These are phyloP conservation scores for Candida sonorensis DNA, from an alignment of 805 yeast genomes.

Conservation along the genomic window DNA sequence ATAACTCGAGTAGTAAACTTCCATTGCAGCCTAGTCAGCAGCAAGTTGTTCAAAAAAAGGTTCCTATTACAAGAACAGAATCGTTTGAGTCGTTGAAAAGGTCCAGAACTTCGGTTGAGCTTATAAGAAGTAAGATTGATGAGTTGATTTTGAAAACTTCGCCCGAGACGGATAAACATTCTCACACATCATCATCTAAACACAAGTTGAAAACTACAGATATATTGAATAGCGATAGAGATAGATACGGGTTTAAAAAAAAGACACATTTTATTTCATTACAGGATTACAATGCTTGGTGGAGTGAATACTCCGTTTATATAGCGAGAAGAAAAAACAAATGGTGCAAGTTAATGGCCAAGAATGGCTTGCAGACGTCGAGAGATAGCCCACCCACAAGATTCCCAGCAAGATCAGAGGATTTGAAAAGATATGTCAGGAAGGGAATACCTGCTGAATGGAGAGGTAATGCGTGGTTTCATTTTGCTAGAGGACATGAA, in stretches of 20 bases:
- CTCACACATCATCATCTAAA: neutral
- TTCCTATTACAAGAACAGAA: conserved; percentile 17
- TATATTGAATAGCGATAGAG: conserved; percentile 35
- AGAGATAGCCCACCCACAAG: conserved; percentile 47
- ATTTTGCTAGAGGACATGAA: conserved; percentile 73
- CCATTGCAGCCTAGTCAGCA: conserved; percentile 1
- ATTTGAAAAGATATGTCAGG: conserved; percentile 72
- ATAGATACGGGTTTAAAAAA: conserved; percentile 85
- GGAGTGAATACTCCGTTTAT: conserved; percentile 58
- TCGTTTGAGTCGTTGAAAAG: conserved; percentile 16
- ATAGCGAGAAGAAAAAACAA: conserved; percentile 60
- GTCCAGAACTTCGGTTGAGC: conserved; percentile 19
- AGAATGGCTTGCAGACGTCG: conserved; percentile 50
- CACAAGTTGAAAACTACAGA: conserved; percentile 5
- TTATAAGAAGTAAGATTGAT: conserved; percentile 16
- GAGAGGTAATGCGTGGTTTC: conserved; percentile 97
- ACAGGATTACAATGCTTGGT: conserved; percentile 69
- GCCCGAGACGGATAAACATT: too few species aligned
- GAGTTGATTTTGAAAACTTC: conserved; percentile 10
- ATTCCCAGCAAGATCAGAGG: conserved; percentile 75
- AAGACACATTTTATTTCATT: conserved; percentile 44
- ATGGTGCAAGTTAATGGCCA: conserved; percentile 65
- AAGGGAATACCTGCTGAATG: conserved; percentile 96
- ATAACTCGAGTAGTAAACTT: neutral
- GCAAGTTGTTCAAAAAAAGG: conserved; percentile 2